phyloP scores from a whole-genome alignment of 2,329 filamentous ascomycete genomes.

The Ophiostoma triangulosporum region DNA sequence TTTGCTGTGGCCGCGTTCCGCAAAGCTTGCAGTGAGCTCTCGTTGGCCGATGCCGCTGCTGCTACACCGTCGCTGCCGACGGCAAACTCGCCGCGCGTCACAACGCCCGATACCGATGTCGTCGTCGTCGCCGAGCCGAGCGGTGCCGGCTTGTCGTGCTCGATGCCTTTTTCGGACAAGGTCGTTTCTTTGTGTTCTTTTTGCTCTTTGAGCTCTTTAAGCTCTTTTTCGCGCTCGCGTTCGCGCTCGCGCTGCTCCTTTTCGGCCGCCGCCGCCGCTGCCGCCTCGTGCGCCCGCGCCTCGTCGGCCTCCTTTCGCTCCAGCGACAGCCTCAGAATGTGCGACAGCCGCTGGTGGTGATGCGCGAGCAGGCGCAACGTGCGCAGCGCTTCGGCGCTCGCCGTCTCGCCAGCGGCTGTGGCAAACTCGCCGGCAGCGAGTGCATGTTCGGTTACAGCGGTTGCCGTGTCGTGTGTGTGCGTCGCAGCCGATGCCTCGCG shows the following conservation, averaged over 20 bases:
- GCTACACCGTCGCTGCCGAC: neutral
- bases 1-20: neutral
- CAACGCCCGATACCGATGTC: conserved; percentile 10
- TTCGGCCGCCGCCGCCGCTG: neutral
- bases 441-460: conserved; percentile 78
- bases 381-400: conserved; percentile 58
- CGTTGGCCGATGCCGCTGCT: neutral
- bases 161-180: neutral
- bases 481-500: conserved; percentile 67
- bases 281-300: neutral
- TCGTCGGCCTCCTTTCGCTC: conserved; percentile 24
- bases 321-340: conserved; percentile 58
- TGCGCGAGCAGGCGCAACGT: conserved; percentile 75
- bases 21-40: neutral
- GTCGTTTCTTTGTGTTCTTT: too few relatives aligned
- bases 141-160: neutral
- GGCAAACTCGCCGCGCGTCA: conserved; percentile 13
- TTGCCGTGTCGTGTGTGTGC: conserved; percentile 60
- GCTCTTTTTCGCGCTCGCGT: conserved; percentile 15
- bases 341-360: conserved; percentile 73
- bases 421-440: conserved; percentile 81
- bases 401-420: conserved; percentile 61
- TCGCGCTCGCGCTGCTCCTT: conserved; percentile 6
- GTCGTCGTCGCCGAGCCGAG: conserved; percentile 5
- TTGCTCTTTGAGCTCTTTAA: conserved; percentile 7